Evolutionary conservation across 2,329 filamentous ascomycete genomes (phyloP), one percentile per base, ranked within the genome.

Genomic region (Fusarium sp.): DNA sequence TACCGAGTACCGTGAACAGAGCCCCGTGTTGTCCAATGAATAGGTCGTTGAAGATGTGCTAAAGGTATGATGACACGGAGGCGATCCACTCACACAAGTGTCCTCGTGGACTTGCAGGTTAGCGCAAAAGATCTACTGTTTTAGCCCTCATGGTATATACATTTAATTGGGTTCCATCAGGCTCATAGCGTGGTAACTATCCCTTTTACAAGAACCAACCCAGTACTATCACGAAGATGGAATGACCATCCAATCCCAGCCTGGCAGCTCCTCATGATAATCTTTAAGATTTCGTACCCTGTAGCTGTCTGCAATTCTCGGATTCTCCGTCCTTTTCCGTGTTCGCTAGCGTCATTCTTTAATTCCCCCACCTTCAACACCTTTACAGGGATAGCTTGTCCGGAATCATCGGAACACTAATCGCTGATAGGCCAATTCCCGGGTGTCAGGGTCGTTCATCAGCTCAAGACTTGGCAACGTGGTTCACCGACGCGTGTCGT

Each of bases 11-110:
- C 42, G 18, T 25, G 1, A 19, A 45, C 23, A 18, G 11, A 25
- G 9, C 7, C 18, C 4, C 12, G 11, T 4, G 4, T 14, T 12
- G 23, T 23, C 16, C 7, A 19, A 14, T 23, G 10, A 15, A 23
- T 11, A 18, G 3, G 6, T 6, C n/a, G 21, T n/a, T n/a, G 6
- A 18, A 42, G 10, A 25, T 12, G 7, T 25, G 23, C 7, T 3
- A 8, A 7, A 11, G 23, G 16, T 12, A 4, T 8, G 3, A 12
- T 8, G 5, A 23, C n/a, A 8, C 0, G 16, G 7, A 39, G 12
- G 12, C 38, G 21, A 39, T 39, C 38, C n/a, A 42, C 15, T 23
- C n/a, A 42, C n/a, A 42, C n/a, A 14, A 23, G 3, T 42, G 9
- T 23, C 19, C 15, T 14, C 19, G 5, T 42, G 14, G n/a, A 10